Evolutionary conservation across 768 basidiomycete species (phyloP).

Genomic region (Naganishia onofrii): DNA sequence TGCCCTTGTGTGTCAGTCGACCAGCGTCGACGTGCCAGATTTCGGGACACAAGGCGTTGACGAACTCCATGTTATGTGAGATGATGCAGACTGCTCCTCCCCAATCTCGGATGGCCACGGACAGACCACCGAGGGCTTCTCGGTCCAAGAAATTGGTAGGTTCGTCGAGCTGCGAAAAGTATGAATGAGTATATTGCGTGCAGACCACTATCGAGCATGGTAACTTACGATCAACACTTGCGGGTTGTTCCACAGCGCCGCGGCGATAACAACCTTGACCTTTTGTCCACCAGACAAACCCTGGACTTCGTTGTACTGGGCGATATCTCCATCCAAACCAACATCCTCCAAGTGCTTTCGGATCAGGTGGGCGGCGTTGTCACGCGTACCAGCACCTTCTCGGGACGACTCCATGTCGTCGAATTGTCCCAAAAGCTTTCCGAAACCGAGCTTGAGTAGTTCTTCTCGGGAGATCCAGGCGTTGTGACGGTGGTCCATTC

Average conservation of each 20-base stretch:
- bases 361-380: conserved; percentile 75
- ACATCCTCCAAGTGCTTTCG: conserved; percentile 92
- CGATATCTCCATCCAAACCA: conserved; percentile 93
- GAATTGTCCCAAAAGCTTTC: conserved; percentile 86
- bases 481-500: conserved; percentile 62
- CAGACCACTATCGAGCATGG: not conserved
- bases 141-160: conserved; percentile 97
- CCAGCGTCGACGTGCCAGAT: conserved; percentile 92
- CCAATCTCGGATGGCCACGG: conserved; percentile 93
- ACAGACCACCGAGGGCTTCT: conserved; percentile 89
- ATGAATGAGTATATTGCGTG: not conserved
- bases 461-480: conserved; percentile 88
- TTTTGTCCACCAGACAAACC: conserved; percentile 96
- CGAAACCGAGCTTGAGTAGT: conserved; percentile 78
- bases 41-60: conserved; percentile 63
- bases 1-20: conserved; percentile 81
- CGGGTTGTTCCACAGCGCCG: conserved; percentile 93
- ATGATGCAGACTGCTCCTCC: conserved; percentile 74
- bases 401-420: conserved; percentile 94
- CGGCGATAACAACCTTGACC: conserved; percentile 77
- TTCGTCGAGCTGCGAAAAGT: conserved; percentile 62
- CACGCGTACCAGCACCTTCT: conserved; percentile 88
- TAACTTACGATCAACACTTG: conserved; percentile 57
- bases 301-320: conserved; percentile 94
- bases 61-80: conserved; percentile 70